phyloP scores from a whole-genome alignment of 164 flowering plant species.

The Magnolia sinica region DNA sequence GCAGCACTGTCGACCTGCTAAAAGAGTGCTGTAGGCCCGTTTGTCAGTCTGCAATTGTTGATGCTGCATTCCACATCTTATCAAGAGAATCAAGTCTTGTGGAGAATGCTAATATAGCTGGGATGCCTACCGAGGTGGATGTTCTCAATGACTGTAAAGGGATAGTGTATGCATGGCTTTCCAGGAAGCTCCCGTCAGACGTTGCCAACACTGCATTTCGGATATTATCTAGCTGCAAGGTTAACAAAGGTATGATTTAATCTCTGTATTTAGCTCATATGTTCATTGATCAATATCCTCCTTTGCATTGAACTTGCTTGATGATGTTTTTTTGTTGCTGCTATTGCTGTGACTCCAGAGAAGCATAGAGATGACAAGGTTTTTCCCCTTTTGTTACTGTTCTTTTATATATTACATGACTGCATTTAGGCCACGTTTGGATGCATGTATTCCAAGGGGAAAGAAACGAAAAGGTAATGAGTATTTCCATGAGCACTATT shows the following conservation, averaged over 20 bases:
- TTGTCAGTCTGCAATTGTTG: constrained; percentile 80
- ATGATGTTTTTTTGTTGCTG: neutral
- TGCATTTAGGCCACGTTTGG: neutral
- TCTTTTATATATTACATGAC: neutral
- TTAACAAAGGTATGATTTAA: constrained; percentile 66
- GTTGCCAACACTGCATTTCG: constrained; percentile 79
- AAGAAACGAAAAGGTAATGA: too few species aligned
- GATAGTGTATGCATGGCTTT: constrained; percentile 83
- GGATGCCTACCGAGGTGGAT: constrained; percentile 35
- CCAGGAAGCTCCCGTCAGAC: constrained; percentile 70
- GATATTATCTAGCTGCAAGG: constrained; percentile 81
- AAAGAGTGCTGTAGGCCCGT: constrained; percentile 91
- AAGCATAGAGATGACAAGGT: neutral
- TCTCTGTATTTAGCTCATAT: neutral
- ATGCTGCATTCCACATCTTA: constrained; percentile 79
- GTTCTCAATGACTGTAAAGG: constrained; percentile 77
- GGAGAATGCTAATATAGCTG: constrained; percentile 32
- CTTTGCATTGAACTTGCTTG: neutral
- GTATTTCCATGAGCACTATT: too few species aligned
- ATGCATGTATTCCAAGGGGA: too few species aligned
- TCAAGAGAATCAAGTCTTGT: constrained; percentile 29
- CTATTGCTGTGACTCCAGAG: neutral
- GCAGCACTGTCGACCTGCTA: constrained; percentile 73
- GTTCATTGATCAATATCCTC: neutral
- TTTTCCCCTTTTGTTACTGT: neutral